A percentile compares a stretch with the other conserved stretches of the same genome.
These are phyloP conservation scores for Alternaria arborescens DNA, from an alignment of 2,329 filamentous ascomycete species.

Conservation along the genomic window DNA sequence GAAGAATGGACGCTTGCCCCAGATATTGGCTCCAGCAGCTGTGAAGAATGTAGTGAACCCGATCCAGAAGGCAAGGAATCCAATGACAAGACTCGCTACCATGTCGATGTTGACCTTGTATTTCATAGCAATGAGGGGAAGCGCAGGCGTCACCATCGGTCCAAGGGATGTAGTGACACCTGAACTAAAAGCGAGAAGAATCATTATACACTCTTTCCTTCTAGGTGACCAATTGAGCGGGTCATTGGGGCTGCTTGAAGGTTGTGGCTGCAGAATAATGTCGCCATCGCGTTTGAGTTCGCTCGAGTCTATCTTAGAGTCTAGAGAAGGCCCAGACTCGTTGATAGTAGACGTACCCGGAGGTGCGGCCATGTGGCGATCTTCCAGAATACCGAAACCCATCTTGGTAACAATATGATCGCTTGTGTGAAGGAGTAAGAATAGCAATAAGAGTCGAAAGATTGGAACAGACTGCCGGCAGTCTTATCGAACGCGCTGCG, in stretches of 20 bases:
- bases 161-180: slow-evolving; percentile 49
- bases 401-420: slow-evolving; percentile 25
- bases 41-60: slow-evolving; percentile 55
- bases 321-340: slow-evolving; percentile 15
- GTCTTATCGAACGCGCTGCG: slow-evolving; percentile 17
- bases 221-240: slow-evolving; percentile 64
- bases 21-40: slow-evolving; percentile 51
- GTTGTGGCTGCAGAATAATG: slow-evolving; percentile 88
- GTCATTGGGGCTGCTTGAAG: slow-evolving; percentile 89
- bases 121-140: slow-evolving; percentile 45
- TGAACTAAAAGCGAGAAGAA: slow-evolving; percentile 46
- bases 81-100: slow-evolving; percentile 51
- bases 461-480: slow-evolving; percentile 36
- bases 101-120: slow-evolving; percentile 52
- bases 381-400: slow-evolving; percentile 45
- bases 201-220: slow-evolving; percentile 46
- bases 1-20: slow-evolving; percentile 51
- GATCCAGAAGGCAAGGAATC: slow-evolving; percentile 50
- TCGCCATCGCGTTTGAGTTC: slow-evolving; percentile 60
- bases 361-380: slow-evolving; percentile 40
- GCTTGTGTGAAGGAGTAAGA: neutral
- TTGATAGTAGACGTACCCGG: slow-evolving; percentile 45
- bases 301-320: slow-evolving; percentile 26
- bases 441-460: neutral
- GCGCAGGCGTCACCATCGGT: slow-evolving; percentile 53